phyloP scores from a whole-genome alignment of 1,284 basidiomycete species.

The Ganoderma boninense region DNA sequence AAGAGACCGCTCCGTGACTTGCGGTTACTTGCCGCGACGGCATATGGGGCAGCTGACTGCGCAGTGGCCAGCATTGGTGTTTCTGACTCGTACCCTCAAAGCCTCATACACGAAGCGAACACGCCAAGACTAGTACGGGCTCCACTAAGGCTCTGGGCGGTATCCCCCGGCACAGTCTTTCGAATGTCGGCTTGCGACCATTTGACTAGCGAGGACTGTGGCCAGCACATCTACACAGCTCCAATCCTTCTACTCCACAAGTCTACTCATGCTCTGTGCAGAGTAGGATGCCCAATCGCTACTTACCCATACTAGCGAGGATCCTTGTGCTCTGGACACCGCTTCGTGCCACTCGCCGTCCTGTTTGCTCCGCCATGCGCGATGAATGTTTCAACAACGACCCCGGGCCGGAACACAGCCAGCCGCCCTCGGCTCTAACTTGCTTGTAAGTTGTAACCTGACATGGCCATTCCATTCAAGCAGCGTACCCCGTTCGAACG shows the following conservation, averaged over 20 bases:
- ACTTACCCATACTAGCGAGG: background rate
- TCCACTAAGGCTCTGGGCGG: background rate
- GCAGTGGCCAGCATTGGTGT: background rate
- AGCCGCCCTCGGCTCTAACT: no score
- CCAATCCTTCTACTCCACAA: background rate
- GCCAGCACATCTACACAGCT: background rate
- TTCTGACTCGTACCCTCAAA: background rate
- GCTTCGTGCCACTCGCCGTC: no score
- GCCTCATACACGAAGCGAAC: background rate
- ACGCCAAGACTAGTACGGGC: background rate
- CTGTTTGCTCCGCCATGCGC: no score
- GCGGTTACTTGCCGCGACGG: background rate
- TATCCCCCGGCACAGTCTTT: background rate
- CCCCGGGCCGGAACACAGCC: background rate
- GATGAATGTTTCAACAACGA: background rate
- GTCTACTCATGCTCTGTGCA: background rate
- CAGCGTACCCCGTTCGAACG: background rate
- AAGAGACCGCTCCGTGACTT: background rate
- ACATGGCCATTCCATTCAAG: no score
- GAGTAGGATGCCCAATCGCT: background rate
- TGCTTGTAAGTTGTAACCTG: no score
- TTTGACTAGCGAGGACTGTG: background rate
- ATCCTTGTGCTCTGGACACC: no score
- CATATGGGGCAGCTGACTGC: constrained; percentile 4
- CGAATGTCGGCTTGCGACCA: background rate